Conservation (phyloP, 2,329 filamentous ascomycete species). For the Colletotrichum eremochloae region DNA sequence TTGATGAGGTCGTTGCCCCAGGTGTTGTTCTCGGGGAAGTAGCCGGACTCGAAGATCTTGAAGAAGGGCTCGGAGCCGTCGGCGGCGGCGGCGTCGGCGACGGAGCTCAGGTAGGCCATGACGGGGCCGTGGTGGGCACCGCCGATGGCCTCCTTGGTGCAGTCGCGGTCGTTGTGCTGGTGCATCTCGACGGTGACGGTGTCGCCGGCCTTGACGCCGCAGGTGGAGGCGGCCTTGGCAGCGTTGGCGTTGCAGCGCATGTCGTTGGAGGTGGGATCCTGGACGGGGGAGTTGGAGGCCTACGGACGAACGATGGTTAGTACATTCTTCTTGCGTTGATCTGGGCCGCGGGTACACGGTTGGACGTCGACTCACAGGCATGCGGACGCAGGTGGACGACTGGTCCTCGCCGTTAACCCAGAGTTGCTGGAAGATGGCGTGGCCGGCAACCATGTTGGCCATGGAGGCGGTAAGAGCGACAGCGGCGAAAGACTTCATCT, state of each 20-base stretch:
- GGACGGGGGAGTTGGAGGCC: conserved; percentile 57
- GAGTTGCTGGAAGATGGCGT: conserved; percentile 65
- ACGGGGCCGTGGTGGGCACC: conserved; percentile 66
- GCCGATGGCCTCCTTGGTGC: conserved; percentile 63
- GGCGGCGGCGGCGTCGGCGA: conserved; percentile 59
- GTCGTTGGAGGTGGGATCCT: conserved; percentile 54
- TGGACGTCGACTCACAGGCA: conserved; percentile 25
- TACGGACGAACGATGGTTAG: background rate
- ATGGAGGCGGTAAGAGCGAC: conserved; percentile 39
- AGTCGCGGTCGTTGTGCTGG: conserved; percentile 57
- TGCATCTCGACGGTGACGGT: conserved; percentile 63
- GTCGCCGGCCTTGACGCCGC: conserved; percentile 49
- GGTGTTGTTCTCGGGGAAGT: conserved; percentile 43
- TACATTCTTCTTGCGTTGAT: background rate
- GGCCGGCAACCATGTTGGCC: conserved; percentile 49
- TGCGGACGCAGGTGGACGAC: conserved; percentile 39
- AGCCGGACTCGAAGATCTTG: conserved; percentile 63
- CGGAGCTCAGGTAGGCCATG: conserved; percentile 62
- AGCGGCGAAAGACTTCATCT: conserved; percentile 40
- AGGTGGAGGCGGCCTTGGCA: conserved; percentile 50
- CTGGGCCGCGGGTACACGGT: no score
- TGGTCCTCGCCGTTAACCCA: conserved; percentile 56
- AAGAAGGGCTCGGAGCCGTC: conserved; percentile 62
- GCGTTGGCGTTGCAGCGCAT: conserved; percentile 58
- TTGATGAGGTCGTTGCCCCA: conserved; percentile 43